These are phyloP conservation scores for Fabrea salina DNA, from an alignment of 169 alveolate species.

Conservation along the genomic window DNA sequence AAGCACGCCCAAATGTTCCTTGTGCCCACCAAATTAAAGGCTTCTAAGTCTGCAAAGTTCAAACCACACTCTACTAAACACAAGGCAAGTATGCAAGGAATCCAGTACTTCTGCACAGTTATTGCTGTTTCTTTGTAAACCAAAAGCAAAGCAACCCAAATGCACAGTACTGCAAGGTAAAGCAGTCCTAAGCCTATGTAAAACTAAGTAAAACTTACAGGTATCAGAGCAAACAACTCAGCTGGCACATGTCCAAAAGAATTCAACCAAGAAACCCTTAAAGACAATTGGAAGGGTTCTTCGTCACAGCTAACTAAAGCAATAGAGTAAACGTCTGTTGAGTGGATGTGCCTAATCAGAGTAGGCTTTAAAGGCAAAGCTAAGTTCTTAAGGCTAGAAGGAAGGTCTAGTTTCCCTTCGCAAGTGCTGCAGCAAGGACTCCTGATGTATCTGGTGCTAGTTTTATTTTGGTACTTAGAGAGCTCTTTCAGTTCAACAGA, in stretches of 20 bases:
- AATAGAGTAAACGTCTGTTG: neutral
- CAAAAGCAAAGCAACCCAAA: neutral
- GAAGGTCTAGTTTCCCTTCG: neutral
- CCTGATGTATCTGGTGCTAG: neutral
- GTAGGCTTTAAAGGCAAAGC: neutral
- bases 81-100: conserved; percentile 17
- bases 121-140: neutral
- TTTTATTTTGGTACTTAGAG: neutral
- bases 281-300: neutral
- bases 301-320: neutral
- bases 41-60: neutral
- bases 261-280: neutral
- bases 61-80: neutral
- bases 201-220: conserved; percentile 20
- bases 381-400: neutral
- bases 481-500: neutral
- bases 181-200: neutral
- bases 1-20: neutral
- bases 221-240: neutral
- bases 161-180: neutral
- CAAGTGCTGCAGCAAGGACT: neutral
- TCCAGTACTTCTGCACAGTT: neutral
- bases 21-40: neutral
- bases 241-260: conserved; percentile 20
- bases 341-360: neutral